Conservation (phyloP, 2,329 filamentous ascomycete species). For the Aspergillus tubingensis region DNA sequence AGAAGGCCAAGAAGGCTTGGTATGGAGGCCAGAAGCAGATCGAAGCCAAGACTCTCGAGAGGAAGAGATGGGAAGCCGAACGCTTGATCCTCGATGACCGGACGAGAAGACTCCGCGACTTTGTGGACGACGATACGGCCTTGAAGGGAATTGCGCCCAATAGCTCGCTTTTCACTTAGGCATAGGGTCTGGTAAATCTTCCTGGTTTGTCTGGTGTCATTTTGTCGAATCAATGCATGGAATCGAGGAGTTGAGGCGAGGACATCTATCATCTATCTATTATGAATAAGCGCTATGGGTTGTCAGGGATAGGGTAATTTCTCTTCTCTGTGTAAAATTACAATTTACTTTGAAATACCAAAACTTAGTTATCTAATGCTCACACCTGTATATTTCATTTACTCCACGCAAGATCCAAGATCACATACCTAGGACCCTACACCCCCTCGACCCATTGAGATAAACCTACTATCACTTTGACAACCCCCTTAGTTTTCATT, state of each 20-base stretch:
- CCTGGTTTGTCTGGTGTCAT: neutral
- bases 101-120: constrained; percentile 30
- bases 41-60: constrained; percentile 31
- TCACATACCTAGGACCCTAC: too few relatives aligned
- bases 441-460: too few relatives aligned
- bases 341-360: neutral
- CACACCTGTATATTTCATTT: too few relatives aligned
- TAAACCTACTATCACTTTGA: too few relatives aligned
- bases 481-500: too few relatives aligned
- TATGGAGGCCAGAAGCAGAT: constrained; percentile 33
- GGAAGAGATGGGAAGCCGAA: constrained; percentile 46
- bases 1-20: constrained; percentile 37
- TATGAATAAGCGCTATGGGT: neutral
- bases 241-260: neutral
- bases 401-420: too few relatives aligned
- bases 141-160: constrained; percentile 32
- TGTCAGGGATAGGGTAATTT: neutral
- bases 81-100: constrained; percentile 41
- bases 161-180: constrained; percentile 30
- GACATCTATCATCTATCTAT: neutral
- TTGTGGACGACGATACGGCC: constrained; percentile 34
- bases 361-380: neutral
- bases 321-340: neutral
- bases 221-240: neutral
- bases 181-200: neutral